Percentiles rank a stretch among this genome's conserved stretches.
phyloP scores from a whole-genome alignment of 495 filamentous ascomycete species.

The Podospora pseudopauciseta region DNA sequence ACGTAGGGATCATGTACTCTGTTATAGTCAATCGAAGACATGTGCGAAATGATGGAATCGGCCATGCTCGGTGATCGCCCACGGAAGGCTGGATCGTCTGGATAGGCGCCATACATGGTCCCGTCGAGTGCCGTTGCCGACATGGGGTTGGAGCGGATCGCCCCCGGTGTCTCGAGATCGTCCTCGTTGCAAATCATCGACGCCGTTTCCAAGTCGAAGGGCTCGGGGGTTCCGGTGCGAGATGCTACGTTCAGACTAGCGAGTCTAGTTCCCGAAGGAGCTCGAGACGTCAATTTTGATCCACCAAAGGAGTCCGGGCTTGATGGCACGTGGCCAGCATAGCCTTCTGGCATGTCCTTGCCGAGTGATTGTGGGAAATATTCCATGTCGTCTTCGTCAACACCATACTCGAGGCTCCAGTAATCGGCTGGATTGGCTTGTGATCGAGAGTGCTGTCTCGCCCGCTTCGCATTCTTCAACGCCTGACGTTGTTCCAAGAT shows the following conservation, averaged over 20 bases:
- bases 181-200: slow-evolving; percentile 33
- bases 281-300: slow-evolving; percentile 43
- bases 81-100: slow-evolving; percentile 50
- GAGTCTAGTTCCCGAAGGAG: slow-evolving; percentile 45
- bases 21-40: slow-evolving; percentile 53
- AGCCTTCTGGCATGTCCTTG: slow-evolving; percentile 25
- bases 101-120: slow-evolving; percentile 70
- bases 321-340: slow-evolving; percentile 18
- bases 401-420: slow-evolving; percentile 82
- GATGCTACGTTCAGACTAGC: slow-evolving; percentile 40
- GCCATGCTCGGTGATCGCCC: slow-evolving; percentile 59
- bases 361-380: slow-evolving; percentile 34
- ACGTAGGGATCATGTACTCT: slow-evolving; percentile 57
- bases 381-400: slow-evolving; percentile 55
- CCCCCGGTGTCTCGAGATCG: slow-evolving; percentile 45
- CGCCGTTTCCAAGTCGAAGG: slow-evolving; percentile 42
- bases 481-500: slow-evolving; percentile 54
- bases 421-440: slow-evolving; percentile 49
- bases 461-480: slow-evolving; percentile 54
- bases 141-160: slow-evolving; percentile 45
- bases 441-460: slow-evolving; percentile 35
- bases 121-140: slow-evolving; percentile 62
- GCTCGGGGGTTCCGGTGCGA: slow-evolving; percentile 41
- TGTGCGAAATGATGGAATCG: slow-evolving; percentile 59
- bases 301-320: slow-evolving; percentile 29